Percentiles rank a stretch among this genome's conserved stretches.
Conservation (phyloP, 139 green algal species). For the Micractinium conductrix region DNA sequence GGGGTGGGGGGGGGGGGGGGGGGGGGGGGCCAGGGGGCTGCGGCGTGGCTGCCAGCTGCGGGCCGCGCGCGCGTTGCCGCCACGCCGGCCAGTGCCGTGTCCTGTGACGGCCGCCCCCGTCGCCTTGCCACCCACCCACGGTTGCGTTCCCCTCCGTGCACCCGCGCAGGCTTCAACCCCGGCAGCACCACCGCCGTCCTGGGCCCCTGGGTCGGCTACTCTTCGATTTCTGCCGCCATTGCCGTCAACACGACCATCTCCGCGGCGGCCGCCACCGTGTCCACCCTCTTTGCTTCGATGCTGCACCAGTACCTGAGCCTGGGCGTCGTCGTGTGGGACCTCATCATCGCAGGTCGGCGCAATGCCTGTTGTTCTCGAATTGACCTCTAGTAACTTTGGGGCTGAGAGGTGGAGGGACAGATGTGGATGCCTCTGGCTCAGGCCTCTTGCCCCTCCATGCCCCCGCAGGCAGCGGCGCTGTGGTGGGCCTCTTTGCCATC, state of each 20-base stretch:
- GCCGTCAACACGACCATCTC: constrained; percentile 37
- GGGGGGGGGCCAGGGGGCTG: too few relatives aligned
- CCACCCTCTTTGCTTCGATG: constrained; percentile 28
- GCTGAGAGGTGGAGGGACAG: constrained; percentile 27
- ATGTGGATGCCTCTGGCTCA: too few relatives aligned
- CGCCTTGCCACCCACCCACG: too few relatives aligned
- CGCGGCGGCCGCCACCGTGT: constrained; percentile 26
- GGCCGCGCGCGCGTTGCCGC: too few relatives aligned
- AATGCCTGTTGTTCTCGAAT: neutral
- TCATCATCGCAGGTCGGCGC: constrained; percentile 32
- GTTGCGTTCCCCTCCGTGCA: neutral
- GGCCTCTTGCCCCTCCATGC: too few relatives aligned
- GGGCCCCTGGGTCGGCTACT: neutral
- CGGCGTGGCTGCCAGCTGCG: too few relatives aligned
- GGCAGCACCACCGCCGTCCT: constrained; percentile 71
- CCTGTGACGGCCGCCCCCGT: too few relatives aligned
- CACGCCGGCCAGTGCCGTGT: too few relatives aligned
- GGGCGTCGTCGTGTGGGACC: constrained; percentile 39
- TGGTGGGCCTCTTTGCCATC: constrained; percentile 81
- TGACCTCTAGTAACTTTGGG: too few relatives aligned
- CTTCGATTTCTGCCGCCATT: constrained; percentile 28
- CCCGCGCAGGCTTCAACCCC: constrained; percentile 50
- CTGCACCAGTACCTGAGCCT: constrained; percentile 34
- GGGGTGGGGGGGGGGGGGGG: too few relatives aligned
- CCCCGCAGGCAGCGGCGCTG: constrained; percentile 79